Base-by-base conservation (phyloP, 305 asterid species). In the Solanum hybrid region DNA sequence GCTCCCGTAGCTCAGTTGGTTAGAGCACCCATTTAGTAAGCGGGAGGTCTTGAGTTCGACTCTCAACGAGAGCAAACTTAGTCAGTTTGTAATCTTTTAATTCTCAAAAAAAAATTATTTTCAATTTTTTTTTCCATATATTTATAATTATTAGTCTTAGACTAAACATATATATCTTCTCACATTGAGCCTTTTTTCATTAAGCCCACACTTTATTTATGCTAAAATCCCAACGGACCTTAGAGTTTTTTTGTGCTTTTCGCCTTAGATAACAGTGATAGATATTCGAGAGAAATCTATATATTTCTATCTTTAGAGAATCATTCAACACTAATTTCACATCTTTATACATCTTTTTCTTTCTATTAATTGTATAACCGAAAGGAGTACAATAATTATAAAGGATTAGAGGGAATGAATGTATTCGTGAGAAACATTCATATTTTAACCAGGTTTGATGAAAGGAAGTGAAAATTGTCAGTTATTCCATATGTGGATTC, bases 11-110 rank as follows among this genome's bases (percentile, higher is more conserved):
- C 99, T 96, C 98, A 95, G 98, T 95, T 97, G 96, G 98, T 95
- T 96, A 95, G 97, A 95, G 98, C 98, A 94, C 97, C 98, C 96
- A 97, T 95, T 97, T 96, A 95, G 99, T 94, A 95, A 94, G 96
- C 98, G 97, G 98, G 98, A 96, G 98, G 98, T 94, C 97, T 93
- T 94, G 96, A 96, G 98, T 94, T 96, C 96, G 87, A 93, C 96
- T 96, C 97, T 96, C 97, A 95, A 94, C 91, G 91, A 96, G 93
- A 95, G 98, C 98, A 95, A 1, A 56, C 71, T 7, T 60, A n/a
- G 12, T 1, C 71, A 60, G 5, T 60, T 22, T 60, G 71, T 60
- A 20, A 60, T 60, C 71, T 20, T 60, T 60, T 60, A 60, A 60
- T 60, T 20, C 72, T 60, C 1, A 60, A 60, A 60, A 60, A 60